Conservation (phyloP, 768 basidiomycete species). For the Boletus edulis region DNA sequence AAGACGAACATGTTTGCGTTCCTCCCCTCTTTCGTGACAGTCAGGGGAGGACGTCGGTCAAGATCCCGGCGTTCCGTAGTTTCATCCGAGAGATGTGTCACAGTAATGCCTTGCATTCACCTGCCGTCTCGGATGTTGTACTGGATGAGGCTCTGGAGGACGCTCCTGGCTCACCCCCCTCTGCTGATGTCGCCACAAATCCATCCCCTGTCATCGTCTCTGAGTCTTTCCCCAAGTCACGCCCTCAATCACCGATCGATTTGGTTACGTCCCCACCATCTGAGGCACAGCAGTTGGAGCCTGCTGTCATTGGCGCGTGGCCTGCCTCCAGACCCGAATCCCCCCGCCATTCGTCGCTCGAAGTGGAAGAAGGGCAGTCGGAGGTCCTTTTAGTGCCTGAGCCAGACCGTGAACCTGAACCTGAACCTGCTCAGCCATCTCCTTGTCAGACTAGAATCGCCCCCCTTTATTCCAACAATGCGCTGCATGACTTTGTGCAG, state of each 20-base stretch:
- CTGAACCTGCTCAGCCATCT: background rate
- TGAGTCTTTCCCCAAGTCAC: slow-evolving; percentile 27
- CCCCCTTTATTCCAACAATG: slow-evolving; percentile 5
- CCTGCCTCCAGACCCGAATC: slow-evolving; percentile 37
- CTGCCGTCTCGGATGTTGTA: slow-evolving; percentile 6
- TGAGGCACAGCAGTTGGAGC: slow-evolving; percentile 31
- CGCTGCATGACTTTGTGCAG: slow-evolving; percentile 15
- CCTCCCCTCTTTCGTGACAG: slow-evolving; percentile 14
- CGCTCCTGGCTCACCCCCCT: slow-evolving; percentile 5
- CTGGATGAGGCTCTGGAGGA: slow-evolving; percentile 12
- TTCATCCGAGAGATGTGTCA: slow-evolving; percentile 30
- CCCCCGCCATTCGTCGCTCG: slow-evolving; percentile 19
- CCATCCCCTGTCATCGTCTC: slow-evolving; percentile 18
- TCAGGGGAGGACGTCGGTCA: slow-evolving; percentile 18
- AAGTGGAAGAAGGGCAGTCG: slow-evolving; percentile 7
- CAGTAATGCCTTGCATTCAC: slow-evolving; percentile 4
- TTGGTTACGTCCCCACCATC: slow-evolving; percentile 35
- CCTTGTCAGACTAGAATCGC: slow-evolving; percentile 11
- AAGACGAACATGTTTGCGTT: slow-evolving; percentile 39
- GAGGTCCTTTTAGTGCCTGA: slow-evolving; percentile 7
- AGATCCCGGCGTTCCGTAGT: slow-evolving; percentile 33
- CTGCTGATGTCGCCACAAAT: background rate
- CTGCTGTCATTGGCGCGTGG: slow-evolving; percentile 43
- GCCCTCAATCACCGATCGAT: slow-evolving; percentile 49
- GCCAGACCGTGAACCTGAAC: slow-evolving; percentile 3